phyloP scores from a whole-genome alignment of 768 basidiomycete genomes.

The Hortiboletus flavorubellus region DNA sequence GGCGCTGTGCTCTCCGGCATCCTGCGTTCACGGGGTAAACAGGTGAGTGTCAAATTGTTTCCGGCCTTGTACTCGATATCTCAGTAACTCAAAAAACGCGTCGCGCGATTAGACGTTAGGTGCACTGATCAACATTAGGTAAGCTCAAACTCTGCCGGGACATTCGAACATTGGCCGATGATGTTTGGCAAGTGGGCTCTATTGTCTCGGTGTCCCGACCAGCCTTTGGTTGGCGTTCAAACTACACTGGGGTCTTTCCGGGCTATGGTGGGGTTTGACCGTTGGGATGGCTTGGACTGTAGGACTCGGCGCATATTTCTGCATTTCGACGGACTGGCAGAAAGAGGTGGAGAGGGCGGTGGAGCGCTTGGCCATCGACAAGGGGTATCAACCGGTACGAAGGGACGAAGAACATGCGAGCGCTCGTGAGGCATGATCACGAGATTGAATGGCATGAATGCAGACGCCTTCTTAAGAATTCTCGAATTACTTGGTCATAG shows the following conservation, averaged over 20 bases:
- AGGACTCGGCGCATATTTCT: slow-evolving; percentile 35
- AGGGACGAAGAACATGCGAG: neutral
- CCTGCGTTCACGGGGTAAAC: slow-evolving; percentile 79
- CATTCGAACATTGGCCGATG: neutral
- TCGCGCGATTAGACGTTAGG: slow-evolving; percentile 55
- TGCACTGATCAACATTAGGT: slow-evolving; percentile 76
- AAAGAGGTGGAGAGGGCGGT: slow-evolving; percentile 62
- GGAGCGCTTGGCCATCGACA: slow-evolving; percentile 49
- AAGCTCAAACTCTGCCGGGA: slow-evolving; percentile 6
- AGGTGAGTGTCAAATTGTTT: slow-evolving; percentile 35
- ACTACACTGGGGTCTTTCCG: slow-evolving; percentile 55
- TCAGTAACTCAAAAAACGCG: neutral
- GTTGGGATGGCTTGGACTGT: slow-evolving; percentile 31
- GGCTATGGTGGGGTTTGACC: slow-evolving; percentile 86
- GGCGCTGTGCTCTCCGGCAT: slow-evolving; percentile 73
- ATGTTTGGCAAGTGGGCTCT: slow-evolving; percentile 53
- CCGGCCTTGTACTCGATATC: neutral
- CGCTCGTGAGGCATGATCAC: neutral
- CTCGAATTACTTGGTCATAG: too few species aligned
- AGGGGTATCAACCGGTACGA: slow-evolving; percentile 9
- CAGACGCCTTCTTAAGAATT: neutral
- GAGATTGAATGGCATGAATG: neutral
- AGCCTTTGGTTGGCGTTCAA: slow-evolving; percentile 77
- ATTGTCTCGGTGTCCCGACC: slow-evolving; percentile 77
- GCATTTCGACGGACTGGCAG: slow-evolving; percentile 64